phyloP scores from a whole-genome alignment of 2,329 filamentous ascomycete genomes.

The Aspergillus tubingensis region DNA sequence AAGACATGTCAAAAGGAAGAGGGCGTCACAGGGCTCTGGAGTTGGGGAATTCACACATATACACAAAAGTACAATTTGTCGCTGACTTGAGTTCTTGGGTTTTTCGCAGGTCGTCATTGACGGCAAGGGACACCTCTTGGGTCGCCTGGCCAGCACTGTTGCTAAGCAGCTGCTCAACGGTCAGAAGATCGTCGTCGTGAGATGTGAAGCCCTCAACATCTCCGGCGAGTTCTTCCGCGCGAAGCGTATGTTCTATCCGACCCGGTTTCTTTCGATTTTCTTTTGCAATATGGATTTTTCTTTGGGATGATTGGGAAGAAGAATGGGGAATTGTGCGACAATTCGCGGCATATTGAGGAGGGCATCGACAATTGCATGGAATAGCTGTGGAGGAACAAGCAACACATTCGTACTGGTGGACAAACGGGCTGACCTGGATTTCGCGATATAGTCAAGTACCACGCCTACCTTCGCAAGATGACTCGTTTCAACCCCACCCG shows the following conservation, averaged over 20 bases:
- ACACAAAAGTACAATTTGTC: conserved; percentile 15
- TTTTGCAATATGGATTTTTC: not conserved
- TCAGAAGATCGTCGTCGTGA: conserved; percentile 99
- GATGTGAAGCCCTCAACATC: conserved; percentile 99
- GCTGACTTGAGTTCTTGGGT: conserved; percentile 47
- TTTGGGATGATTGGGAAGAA: conserved; percentile 8
- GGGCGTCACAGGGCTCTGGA: not conserved
- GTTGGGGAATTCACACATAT: not conserved
- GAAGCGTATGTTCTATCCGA: conserved; percentile 82
- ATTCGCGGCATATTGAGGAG: not conserved
- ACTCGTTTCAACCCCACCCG: conserved; percentile 99
- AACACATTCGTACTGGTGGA: not conserved
- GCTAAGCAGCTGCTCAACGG: conserved; percentile 99
- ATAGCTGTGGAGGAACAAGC: conserved; percentile 6
- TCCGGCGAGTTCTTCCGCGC: conserved; percentile 99
- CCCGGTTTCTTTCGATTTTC: conserved; percentile 16
- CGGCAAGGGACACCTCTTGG: conserved; percentile 99
- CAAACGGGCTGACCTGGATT: conserved; percentile 50
- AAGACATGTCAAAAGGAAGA: not conserved
- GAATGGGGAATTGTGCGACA: not conserved
- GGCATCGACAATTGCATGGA: not conserved
- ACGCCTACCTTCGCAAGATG: conserved; percentile 99
- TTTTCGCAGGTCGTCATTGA: conserved; percentile 86
- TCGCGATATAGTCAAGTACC: conserved; percentile 88
- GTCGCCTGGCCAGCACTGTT: conserved; percentile 95